phyloP scores from a whole-genome alignment of 1,139 yeast species.

The Hemisphaericaspora xylofermentans region DNA sequence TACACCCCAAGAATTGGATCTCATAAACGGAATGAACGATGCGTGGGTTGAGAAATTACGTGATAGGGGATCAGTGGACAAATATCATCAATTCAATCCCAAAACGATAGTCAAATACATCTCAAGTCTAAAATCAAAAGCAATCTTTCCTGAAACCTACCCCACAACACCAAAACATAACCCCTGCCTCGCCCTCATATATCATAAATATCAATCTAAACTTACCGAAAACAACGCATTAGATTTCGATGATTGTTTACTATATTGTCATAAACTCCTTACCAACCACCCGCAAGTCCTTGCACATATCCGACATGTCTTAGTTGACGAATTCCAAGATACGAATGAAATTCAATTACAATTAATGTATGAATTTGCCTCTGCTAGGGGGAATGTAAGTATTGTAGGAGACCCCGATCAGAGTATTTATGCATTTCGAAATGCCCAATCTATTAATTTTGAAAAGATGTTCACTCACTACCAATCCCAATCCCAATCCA shows the following conservation, averaged over 20 bases:
- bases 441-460: slow-evolving; percentile 74
- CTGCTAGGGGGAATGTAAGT: slow-evolving; percentile 57
- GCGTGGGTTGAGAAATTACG: not conserved
- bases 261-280: slow-evolving; percentile 55
- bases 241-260: slow-evolving; percentile 84
- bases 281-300: slow-evolving; percentile 44
- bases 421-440: slow-evolving; percentile 85
- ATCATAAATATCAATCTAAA: slow-evolving; percentile 51
- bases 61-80: slow-evolving; percentile 13
- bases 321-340: slow-evolving; percentile 95
- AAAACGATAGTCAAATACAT: slow-evolving; percentile 44
- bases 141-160: slow-evolving; percentile 40
- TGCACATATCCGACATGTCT: slow-evolving; percentile 59
- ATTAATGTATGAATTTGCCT: slow-evolving; percentile 60
- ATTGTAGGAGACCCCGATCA: slow-evolving; percentile 98
- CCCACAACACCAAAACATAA: slow-evolving; percentile 10
- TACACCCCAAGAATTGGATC: slow-evolving; percentile 25
- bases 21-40: slow-evolving; percentile 12
- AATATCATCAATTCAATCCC: slow-evolving; percentile 33
- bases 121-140: slow-evolving; percentile 53
- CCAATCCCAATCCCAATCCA: slow-evolving; percentile 18
- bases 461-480: slow-evolving; percentile 53
- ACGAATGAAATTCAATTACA: slow-evolving; percentile 76
- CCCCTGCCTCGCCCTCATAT: slow-evolving; percentile 33
- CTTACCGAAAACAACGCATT: slow-evolving; percentile 44